Base-by-base conservation (phyloP, 129 eudicot genomes). In the Cynara cardunculus region DNA sequence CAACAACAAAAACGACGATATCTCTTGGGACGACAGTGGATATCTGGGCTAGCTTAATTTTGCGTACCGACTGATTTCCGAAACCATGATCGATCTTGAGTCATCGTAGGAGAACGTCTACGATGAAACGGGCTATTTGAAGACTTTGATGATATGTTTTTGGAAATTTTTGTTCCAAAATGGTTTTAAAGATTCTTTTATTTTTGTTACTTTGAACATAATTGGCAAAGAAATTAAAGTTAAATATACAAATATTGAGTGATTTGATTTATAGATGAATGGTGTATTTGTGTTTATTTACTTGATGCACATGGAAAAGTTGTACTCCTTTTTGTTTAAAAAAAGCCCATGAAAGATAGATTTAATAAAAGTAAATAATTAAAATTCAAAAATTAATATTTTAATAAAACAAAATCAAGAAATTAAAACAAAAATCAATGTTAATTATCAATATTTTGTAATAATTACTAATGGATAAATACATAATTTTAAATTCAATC, bases 131-230 rank as follows among this genome's bases (percentile, higher is more conserved):
- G 21, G 14, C 22, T 53, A 53, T 53, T 53, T 53, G 62, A 53
- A 16, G 62, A 62, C 68, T 19, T 22, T 62, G 68, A 21, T 62
- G 22, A 25, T 49, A 49, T 35, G 25, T 66, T 37, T 73, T 56
- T 56, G 6, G 8, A 56, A 56, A 18, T 56, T 56, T 56, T 56
- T 18, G 65, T 19, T 56, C 65, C 46, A 37, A 82, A 69, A 24
- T 81, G 85, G 59, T 68, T 75, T 65, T 24, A 74, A 78, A 66
- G 53, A 74, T 81, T 82, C 76, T 75, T 68, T 82, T 74, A 66
- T 75, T 67, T 74, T 21, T 7, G 2, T 24, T 25, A n/a, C 5
- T 56, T 56, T 56, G 65, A 9, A 66, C 12, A 53, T 59, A 75
- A 34, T 34, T 71, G 18, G 18, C 8, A 31, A 75, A 75, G 70